Conservation (phyloP, 2,329 filamentous ascomycete genomes). For the Claviceps paspali region DNA sequence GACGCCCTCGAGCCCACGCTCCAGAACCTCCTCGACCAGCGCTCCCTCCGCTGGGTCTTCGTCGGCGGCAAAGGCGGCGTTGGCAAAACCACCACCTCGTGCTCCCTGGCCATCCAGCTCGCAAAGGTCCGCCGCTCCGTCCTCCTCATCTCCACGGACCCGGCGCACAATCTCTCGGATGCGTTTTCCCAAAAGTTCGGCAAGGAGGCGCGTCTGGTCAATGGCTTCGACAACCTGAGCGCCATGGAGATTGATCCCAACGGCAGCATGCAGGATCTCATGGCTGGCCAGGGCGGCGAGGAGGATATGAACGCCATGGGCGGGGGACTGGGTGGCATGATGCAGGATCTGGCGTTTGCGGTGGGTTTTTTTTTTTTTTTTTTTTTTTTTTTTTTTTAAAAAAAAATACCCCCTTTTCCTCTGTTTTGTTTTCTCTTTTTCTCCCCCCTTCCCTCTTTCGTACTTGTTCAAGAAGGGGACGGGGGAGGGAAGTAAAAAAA, state of each 20-base stretch:
- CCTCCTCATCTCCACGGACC: slow-evolving; percentile 94
- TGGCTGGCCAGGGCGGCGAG: slow-evolving; percentile 63
- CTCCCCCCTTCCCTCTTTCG: background rate
- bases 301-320: slow-evolving; percentile 53
- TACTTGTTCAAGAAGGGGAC: no score
- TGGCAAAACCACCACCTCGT: slow-evolving; percentile 98
- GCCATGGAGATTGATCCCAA: slow-evolving; percentile 99
- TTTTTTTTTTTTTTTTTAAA: background rate
- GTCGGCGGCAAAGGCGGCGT: slow-evolving; percentile 97
- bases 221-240: slow-evolving; percentile 85
- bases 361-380: slow-evolving; percentile 33
- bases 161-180: slow-evolving; percentile 93
- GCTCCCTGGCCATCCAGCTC: slow-evolving; percentile 94
- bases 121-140: slow-evolving; percentile 90
- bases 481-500: background rate
- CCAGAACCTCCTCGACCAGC: slow-evolving; percentile 88
- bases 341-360: slow-evolving; percentile 95
- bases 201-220: slow-evolving; percentile 86
- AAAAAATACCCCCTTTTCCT: background rate
- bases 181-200: slow-evolving; percentile 98
- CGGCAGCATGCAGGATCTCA: slow-evolving; percentile 87
- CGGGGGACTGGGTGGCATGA: slow-evolving; percentile 78
- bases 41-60: slow-evolving; percentile 94
- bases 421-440: background rate
- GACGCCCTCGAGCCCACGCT: slow-evolving; percentile 82